These are phyloP conservation scores for Sclerotinia sclerotiorum DNA, from an alignment of 2,329 filamentous ascomycete genomes.

Conservation along the genomic window DNA sequence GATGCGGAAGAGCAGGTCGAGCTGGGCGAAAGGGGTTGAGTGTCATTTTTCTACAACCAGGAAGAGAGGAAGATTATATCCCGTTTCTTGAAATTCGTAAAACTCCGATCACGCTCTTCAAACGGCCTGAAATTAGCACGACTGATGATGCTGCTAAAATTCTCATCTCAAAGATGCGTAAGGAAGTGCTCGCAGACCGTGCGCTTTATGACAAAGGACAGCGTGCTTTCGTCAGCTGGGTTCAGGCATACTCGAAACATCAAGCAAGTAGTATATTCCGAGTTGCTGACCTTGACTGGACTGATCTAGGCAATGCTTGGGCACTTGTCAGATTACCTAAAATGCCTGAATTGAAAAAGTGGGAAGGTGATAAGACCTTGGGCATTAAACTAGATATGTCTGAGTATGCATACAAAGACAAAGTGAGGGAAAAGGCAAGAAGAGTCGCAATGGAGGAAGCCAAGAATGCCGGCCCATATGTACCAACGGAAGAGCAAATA, in stretches of 20 bases:
- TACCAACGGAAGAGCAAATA: slow-evolving; percentile 45
- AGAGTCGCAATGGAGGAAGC: slow-evolving; percentile 54
- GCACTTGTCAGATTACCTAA: slow-evolving; percentile 82
- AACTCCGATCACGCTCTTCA: slow-evolving; percentile 71
- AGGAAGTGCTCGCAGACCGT: slow-evolving; percentile 52
- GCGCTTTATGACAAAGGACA: slow-evolving; percentile 79
- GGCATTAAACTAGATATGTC: slow-evolving; percentile 67
- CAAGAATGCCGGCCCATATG: slow-evolving; percentile 44
- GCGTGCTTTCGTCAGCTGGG: slow-evolving; percentile 89
- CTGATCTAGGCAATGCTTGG: slow-evolving; percentile 77
- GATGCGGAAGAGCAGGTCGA: slow-evolving; percentile 83
- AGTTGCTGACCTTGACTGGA: slow-evolving; percentile 79
- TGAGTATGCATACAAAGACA: slow-evolving; percentile 69
- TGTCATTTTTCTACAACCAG: slow-evolving; percentile 80
- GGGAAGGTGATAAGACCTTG: slow-evolving; percentile 65
- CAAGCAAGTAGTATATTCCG: slow-evolving; percentile 90
- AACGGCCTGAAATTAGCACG: slow-evolving; percentile 56
- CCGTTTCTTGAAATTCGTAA: slow-evolving; percentile 83
- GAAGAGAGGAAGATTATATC: slow-evolving; percentile 86
- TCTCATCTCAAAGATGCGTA: slow-evolving; percentile 61
- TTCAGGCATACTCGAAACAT: slow-evolving; percentile 88
- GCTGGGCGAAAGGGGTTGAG: slow-evolving; percentile 85
- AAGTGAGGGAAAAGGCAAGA: slow-evolving; percentile 65
- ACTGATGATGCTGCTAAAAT: slow-evolving; percentile 59
- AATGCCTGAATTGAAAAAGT: slow-evolving; percentile 85